Conservation (phyloP, 257 asterid species). For the Solanum etuberosum region DNA sequence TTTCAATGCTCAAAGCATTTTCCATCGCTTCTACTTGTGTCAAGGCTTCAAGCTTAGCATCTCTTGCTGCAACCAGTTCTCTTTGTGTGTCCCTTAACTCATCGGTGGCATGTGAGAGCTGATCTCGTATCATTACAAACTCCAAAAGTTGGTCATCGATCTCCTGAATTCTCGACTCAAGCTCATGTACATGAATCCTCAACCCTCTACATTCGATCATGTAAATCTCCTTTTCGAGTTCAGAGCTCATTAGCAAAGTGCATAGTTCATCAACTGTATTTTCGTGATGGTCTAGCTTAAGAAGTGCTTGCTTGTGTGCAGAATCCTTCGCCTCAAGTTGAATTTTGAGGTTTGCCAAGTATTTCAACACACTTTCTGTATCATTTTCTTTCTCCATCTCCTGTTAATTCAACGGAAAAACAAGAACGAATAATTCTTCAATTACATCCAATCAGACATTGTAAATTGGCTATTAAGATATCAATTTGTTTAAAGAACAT, state of each 20-base stretch:
- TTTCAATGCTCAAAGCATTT: slow-evolving; percentile 17
- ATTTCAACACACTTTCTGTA: slow-evolving; percentile 24
- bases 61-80: slow-evolving; percentile 11
- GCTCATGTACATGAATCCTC: slow-evolving; percentile 9
- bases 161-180: slow-evolving; percentile 21
- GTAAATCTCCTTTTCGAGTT: slow-evolving; percentile 29
- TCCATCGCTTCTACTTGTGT: slow-evolving; percentile 9
- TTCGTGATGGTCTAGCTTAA: slow-evolving; percentile 33
- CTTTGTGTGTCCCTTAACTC: slow-evolving; percentile 19
- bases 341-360: slow-evolving; percentile 27
- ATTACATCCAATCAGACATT: neutral
- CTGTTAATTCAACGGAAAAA: neutral
- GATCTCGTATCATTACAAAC: slow-evolving; percentile 10
- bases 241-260: slow-evolving; percentile 27
- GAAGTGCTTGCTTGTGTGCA: slow-evolving; percentile 38
- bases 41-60: slow-evolving; percentile 15
- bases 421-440: neutral
- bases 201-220: slow-evolving; percentile 23
- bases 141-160: slow-evolving; percentile 11
- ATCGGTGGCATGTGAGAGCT: slow-evolving; percentile 7
- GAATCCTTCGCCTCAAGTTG: slow-evolving; percentile 48
- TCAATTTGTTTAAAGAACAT: neutral
- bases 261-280: slow-evolving; percentile 33
- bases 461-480: neutral
- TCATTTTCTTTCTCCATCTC: slow-evolving; percentile 24